These are phyloP conservation scores for Ceratocystiopsis minuta DNA, from an alignment of 2,329 filamentous ascomycete species.

Conservation along the genomic window DNA sequence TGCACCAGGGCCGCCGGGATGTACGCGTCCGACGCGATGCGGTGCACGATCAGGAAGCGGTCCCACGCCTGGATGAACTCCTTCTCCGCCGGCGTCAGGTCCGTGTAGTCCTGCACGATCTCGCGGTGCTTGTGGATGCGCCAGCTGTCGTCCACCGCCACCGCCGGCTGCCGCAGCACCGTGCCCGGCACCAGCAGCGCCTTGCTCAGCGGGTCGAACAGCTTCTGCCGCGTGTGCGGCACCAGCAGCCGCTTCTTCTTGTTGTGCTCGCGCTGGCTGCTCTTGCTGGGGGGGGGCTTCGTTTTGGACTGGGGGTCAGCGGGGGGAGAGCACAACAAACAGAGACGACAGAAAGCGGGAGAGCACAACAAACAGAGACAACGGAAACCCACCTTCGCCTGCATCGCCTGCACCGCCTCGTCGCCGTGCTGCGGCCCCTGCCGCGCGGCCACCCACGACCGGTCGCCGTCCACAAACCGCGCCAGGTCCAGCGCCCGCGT, in stretches of 20 bases:
- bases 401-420: no score
- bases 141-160: conserved; percentile 31
- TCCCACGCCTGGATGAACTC: conserved; percentile 43
- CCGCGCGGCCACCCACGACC: no score
- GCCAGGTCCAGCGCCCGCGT: conserved; percentile 19
- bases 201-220: conserved; percentile 41
- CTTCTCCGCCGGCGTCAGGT: conserved; percentile 34
- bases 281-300: no score
- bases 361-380: no score
- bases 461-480: conserved; percentile 3
- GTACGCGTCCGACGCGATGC: conserved; percentile 32
- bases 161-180: conserved; percentile 21
- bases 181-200: conserved; percentile 29
- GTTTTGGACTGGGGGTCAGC: no score
- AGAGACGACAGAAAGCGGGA: no score
- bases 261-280: no score
- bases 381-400: no score
- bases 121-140: conserved; percentile 41
- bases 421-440: no score
- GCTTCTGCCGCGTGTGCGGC: conserved; percentile 30
- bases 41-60: conserved; percentile 31
- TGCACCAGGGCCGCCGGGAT: conserved; percentile 32
- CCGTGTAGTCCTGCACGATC: conserved; percentile 37
- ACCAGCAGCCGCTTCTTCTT: conserved; percentile 17
- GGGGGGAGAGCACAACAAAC: no score